Evolutionary conservation across 371 early-diverging fungal genomes (phyloP).

Genomic region (Apophysomyces sp.): DNA sequence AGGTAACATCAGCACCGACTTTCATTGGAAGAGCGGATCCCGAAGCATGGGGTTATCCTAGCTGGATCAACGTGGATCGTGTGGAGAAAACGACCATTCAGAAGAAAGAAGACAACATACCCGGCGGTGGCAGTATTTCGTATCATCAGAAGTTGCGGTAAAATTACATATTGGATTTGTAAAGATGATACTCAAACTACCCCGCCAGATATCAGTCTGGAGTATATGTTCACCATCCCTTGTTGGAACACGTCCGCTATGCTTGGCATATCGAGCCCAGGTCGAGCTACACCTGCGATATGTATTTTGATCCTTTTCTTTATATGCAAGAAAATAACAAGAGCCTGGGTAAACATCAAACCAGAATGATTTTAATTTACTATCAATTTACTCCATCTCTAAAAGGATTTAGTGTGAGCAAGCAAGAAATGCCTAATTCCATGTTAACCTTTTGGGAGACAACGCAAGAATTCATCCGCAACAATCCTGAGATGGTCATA

Average conservation of each 20-base stretch:
- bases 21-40: slow-evolving; percentile 47
- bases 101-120: slow-evolving; percentile 4
- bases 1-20: slow-evolving; percentile 25
- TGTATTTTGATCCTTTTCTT: slow-evolving; percentile 87
- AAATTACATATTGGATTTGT: too few species aligned
- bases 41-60: slow-evolving; percentile 46
- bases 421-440: slow-evolving; percentile 7
- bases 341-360: slow-evolving; percentile 59
- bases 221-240: slow-evolving; percentile 78
- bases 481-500: slow-evolving; percentile 5
- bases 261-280: slow-evolving; percentile 96
- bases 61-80: slow-evolving; percentile 41
- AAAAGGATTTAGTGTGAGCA: slow-evolving; percentile 17
- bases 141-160: slow-evolving; percentile 28
- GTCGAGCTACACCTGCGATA: slow-evolving; percentile 81
- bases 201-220: slow-evolving; percentile 77
- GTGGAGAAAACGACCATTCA: slow-evolving; percentile 25
- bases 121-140: slow-evolving; percentile 19
- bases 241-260: slow-evolving; percentile 77
- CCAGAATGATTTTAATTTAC: background rate
- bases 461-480: slow-evolving; percentile 16
- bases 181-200: too few species aligned
- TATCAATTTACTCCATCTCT: background rate
- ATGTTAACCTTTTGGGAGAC: slow-evolving; percentile 15
- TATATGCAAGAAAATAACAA: slow-evolving; percentile 77